Evolutionary conservation across 768 basidiomycete genomes (phyloP).

Genomic region (Suillus occidentalis): DNA sequence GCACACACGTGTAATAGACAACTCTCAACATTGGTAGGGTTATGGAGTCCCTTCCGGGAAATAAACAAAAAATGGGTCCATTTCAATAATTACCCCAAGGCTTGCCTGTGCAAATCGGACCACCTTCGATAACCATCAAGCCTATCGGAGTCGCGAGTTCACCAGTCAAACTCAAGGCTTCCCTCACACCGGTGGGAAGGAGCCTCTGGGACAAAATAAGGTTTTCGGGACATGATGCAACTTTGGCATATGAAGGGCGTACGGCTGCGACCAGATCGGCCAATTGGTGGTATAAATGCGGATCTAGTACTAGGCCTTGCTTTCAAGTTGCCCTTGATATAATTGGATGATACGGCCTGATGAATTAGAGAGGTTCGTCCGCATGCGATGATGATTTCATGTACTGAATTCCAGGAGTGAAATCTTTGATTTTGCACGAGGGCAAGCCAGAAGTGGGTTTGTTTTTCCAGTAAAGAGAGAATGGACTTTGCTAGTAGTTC

Average conservation of each 20-base stretch:
- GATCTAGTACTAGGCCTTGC: background rate
- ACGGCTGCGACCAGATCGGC: background rate
- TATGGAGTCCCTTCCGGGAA: background rate
- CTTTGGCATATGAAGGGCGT: background rate
- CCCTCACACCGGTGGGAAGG: no score
- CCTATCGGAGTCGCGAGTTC: background rate
- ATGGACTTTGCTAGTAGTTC: background rate
- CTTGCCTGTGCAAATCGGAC: background rate
- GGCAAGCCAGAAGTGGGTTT: background rate
- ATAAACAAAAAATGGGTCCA: no score
- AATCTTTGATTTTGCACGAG: background rate
- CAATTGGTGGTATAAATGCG: background rate
- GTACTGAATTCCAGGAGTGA: background rate
- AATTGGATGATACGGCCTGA: background rate
- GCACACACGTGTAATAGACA: background rate
- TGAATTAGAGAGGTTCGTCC: background rate
- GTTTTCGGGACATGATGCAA: background rate
- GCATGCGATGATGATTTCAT: background rate
- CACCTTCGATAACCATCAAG: background rate
- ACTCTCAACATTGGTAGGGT: background rate
- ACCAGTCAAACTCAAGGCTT: no score
- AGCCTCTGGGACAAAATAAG: background rate
- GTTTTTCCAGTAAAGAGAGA: background rate
- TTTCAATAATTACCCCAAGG: background rate
- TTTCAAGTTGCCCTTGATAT: background rate